Base-by-base conservation (phyloP, 176 grass and related monocot species). In the Carex littledalei region DNA sequence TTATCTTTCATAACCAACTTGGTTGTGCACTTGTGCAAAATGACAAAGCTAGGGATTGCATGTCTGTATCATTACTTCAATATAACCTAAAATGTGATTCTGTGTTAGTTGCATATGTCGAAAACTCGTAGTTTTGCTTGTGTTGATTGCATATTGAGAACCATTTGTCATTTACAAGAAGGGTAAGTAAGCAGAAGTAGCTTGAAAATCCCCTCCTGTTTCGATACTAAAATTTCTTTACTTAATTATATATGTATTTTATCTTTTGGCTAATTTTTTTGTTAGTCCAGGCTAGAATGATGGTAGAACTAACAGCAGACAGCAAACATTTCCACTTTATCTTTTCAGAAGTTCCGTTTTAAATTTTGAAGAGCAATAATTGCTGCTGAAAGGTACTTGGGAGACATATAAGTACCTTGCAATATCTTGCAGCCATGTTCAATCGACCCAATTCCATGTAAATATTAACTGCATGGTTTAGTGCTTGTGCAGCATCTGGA, bases 381-480 rank as follows among this genome's bases (percentile, higher is more conserved):
- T 81, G 59, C 20, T 81, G 21, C 34, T 41, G 13, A 58, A 14
- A 81, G 22, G 18, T 63, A 39, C 7, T 18, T 32, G 72, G n/a
- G 11, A 7, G 47, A 68, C n/a, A 64, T n/a, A 15, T 41, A 79
- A 63, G 45, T 41, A 99, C 96, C 96, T 99, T 99, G 91, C 93
- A 92, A 81, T 99, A 92, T 95, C 96, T 95, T 87, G 96, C 96
- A 24, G 96, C 93, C 96, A 99, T 99, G 88, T 92, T 99, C 84
- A 99, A 84, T 86, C 96, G 88, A 62, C 96, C 96, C 87, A 95
- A 95, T 91, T 99, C 96, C 86, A 99, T 63, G 89, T 95, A 94
- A 82, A 95, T 84, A 78, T 99, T 94, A 79, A 95, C 91, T 61
- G 96, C 91, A 79, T 99, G 85, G 53, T 94, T 94, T 84, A 99